Percentiles rank a stretch among this genome's conserved stretches.
Evolutionary conservation across 345 rosid species (phyloP).

Genomic region (Kernera saxatilis): DNA sequence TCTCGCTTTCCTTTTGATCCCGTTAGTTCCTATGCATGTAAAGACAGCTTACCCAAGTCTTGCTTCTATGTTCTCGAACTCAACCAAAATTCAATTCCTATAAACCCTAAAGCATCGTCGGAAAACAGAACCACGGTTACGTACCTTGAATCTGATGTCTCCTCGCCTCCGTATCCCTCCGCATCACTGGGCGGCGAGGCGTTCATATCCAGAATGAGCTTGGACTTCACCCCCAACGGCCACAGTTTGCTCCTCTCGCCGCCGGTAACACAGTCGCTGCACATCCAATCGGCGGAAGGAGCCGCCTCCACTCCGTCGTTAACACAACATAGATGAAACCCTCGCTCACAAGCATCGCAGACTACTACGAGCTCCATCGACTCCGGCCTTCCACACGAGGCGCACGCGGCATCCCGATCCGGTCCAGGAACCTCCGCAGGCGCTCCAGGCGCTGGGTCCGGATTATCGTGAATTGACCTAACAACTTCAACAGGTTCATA

Average conservation of each 20-base stretch:
- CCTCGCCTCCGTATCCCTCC: constrained; percentile 49
- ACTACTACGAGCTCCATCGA: constrained; percentile 47
- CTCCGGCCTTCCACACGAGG: constrained; percentile 52
- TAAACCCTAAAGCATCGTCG: constrained; percentile 23
- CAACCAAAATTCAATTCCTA: background rate
- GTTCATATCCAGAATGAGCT: constrained; percentile 76
- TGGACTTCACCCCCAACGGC: constrained; percentile 78
- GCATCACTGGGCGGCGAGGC: constrained; percentile 89
- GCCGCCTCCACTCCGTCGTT: constrained; percentile 18
- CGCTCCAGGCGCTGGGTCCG: constrained; percentile 53
- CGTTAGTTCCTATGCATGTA: constrained; percentile 7
- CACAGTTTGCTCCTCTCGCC: constrained; percentile 72
- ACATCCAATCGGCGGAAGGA: constrained; percentile 67
- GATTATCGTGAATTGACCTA: constrained; percentile 53
- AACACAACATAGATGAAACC: constrained; percentile 61
- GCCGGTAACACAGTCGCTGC: constrained; percentile 48
- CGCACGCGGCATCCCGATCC: constrained; percentile 40
- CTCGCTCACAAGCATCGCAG: constrained; percentile 93
- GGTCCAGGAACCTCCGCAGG: constrained; percentile 42
- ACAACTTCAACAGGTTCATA: constrained; percentile 55
- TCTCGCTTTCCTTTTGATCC: background rate
- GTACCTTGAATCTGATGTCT: constrained; percentile 50
- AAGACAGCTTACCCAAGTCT: background rate
- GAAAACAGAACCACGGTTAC: background rate
- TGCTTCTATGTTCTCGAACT: background rate